Base-by-base conservation (phyloP, 2,329 filamentous ascomycete species). In the Corynespora cassiicola region DNA sequence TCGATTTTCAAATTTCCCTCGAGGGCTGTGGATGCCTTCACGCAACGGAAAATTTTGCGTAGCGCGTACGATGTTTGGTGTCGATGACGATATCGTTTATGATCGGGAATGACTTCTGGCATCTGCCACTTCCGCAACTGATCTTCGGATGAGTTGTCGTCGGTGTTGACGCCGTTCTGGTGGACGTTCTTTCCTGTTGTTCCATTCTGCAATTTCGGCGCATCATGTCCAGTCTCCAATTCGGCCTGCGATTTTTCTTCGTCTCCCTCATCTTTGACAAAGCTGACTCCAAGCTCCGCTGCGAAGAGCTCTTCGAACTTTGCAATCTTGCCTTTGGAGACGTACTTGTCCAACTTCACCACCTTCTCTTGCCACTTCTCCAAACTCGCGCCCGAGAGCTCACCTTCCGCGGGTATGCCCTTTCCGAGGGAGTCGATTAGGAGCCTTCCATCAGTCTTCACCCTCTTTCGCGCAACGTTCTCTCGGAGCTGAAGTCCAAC, bases 341-440 rank as follows among this genome's bases (percentile, higher is more conserved):
- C 66, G 32, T 58, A 62, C 15, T 56, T 59, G 40, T 76, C 69
- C 4, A 74, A 49, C 37, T 62, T 63, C 9, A 39, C 45, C 17
- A 61, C 52, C 31, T 52, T 50, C 23, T 59, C 60, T n/a, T 59
- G 46, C 56, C 62, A 61, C 17, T 56, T 54, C 11, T 56, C 52
- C 12, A 40, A 25, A 17, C 31, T 40, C 10, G 28, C n/a, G 6
- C 17, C 11, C 16, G 26, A 37, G 15, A 22, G 16, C 17, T 45
- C 47, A 4, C 36, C 21, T 10, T 40, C 42, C 11, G 41, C 25
- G 7, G 42, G 31, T 20, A 80, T 70, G 3, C 85, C 86, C 43
- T 84, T 84, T 2, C 86, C 85, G 36, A 91, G 81, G 0, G 87
- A 86, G 58, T 91, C 86, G 21, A 88, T 85, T 17, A 91, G 70